phyloP scores from a whole-genome alignment of 306 rosid genomes.

The Pyrus pyrifolia region DNA sequence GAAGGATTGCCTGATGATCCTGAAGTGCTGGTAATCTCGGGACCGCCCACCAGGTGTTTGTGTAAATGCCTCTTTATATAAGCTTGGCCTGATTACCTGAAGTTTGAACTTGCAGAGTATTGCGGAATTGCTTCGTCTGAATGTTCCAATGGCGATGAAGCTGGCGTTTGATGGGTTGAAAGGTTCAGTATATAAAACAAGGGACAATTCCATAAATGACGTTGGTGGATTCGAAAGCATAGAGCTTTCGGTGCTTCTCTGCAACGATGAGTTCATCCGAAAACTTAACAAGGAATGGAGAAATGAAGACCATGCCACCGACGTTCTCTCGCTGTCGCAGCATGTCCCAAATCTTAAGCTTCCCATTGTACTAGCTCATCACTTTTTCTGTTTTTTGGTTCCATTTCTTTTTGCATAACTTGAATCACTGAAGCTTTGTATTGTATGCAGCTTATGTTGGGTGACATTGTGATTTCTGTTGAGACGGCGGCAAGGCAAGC shows the following conservation, averaged over 20 bases:
- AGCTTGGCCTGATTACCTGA: neutral
- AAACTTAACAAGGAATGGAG: conserved; percentile 94
- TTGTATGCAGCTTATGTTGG: conserved; percentile 77
- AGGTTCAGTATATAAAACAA: conserved; percentile 51
- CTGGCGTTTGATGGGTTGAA: conserved; percentile 68
- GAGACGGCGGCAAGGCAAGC: conserved; percentile 97
- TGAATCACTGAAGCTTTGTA: neutral
- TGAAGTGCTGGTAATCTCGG: conserved; percentile 58
- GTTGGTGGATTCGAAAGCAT: conserved; percentile 67
- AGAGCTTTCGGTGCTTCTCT: conserved; percentile 80
- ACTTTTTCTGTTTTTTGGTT: neutral
- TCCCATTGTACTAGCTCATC: conserved; percentile 59
- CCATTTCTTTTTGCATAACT: neutral
- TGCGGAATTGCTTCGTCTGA: conserved; percentile 78
- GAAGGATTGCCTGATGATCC: conserved; percentile 79
- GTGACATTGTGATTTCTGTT: conserved; percentile 81
- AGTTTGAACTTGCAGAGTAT: conserved; percentile 21
- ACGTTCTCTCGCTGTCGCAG: conserved; percentile 92
- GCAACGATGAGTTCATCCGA: conserved; percentile 70
- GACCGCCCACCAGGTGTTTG: conserved; percentile 1
- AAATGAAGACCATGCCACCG: conserved; percentile 87
- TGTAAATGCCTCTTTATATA: neutral
- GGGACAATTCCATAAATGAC: conserved; percentile 56
- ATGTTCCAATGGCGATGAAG: conserved; percentile 86
- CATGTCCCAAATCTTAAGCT: conserved; percentile 76